A percentile compares a stretch with the other conserved stretches of the same genome.
phyloP scores from a whole-genome alignment of 768 basidiomycete genomes.

The Agrocybe chaxingu region DNA sequence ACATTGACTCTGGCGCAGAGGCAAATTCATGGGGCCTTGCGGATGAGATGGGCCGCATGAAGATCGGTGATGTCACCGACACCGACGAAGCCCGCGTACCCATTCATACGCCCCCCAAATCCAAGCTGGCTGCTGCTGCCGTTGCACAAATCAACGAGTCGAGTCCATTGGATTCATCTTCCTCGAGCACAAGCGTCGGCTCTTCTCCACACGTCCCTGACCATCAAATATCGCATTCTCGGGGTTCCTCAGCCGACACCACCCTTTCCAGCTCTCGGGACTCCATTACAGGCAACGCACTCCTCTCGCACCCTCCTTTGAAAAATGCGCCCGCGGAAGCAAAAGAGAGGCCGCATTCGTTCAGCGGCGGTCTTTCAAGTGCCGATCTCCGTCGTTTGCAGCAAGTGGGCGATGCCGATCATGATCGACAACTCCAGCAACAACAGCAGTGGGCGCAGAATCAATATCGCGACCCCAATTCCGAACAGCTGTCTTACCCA shows the following conservation, averaged over 20 bases:
- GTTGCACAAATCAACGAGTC: conserved; percentile 59
- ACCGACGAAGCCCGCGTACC: conserved; percentile 48
- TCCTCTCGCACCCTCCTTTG: conserved; percentile 52
- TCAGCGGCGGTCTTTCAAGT: conserved; percentile 72
- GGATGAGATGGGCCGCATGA: conserved; percentile 70
- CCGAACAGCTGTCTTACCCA: conserved; percentile 60
- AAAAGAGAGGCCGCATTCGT: conserved; percentile 79
- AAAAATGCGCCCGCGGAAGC: conserved; percentile 55
- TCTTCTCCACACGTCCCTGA: conserved; percentile 72
- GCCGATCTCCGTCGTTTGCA: conserved; percentile 76
- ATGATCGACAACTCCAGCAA: conserved; percentile 36
- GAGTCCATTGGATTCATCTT: conserved; percentile 73
- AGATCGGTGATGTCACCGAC: conserved; percentile 57
- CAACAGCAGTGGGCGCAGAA: conserved; percentile 50
- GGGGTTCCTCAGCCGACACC: conserved; percentile 81
- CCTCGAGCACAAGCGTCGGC: conserved; percentile 59
- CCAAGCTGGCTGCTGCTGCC: conserved; percentile 48
- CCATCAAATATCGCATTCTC: conserved; percentile 73
- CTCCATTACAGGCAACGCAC: conserved; percentile 53
- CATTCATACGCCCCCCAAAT: conserved; percentile 67
- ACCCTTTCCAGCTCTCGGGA: conserved; percentile 58
- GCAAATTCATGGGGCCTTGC: conserved; percentile 67
- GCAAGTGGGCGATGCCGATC: conserved; percentile 53
- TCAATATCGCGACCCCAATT: conserved; percentile 42
- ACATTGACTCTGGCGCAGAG: conserved; percentile 52